phyloP scores from a whole-genome alignment of 345 rosid genomes.

The Citrus trifoliata region DNA sequence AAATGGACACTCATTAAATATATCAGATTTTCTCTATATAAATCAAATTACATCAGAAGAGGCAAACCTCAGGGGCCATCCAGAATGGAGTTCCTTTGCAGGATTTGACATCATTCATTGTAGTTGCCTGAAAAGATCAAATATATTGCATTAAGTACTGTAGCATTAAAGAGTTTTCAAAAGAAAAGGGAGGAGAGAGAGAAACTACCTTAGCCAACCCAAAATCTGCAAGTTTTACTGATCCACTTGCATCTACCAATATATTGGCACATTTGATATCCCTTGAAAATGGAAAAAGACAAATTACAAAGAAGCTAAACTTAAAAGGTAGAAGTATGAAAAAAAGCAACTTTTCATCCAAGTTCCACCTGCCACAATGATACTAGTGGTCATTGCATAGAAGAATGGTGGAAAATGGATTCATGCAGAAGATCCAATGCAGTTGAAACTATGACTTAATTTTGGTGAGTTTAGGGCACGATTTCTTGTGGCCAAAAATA shows the following conservation, averaged over 20 bases:
- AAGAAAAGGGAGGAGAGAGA: not conserved
- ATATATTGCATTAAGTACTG: not conserved
- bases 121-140: conserved; percentile 58
- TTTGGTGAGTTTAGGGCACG: not conserved
- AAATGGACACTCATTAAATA: not conserved
- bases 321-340: not conserved
- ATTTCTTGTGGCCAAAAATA: not conserved
- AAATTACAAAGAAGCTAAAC: not conserved
- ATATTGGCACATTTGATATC: conserved; percentile 93
- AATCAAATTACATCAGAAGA: conserved; percentile 15
- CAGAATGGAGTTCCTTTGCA: conserved; percentile 84
- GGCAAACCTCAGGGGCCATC: conserved; percentile 98
- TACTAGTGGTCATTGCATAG: not conserved
- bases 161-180: conserved; percentile 1
- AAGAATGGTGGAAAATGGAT: not conserved
- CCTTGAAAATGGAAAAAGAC: conserved; percentile 37
- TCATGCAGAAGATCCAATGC: not conserved
- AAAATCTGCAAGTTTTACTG: conserved; percentile 92
- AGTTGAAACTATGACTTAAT: not conserved
- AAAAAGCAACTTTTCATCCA: not conserved
- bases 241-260: conserved; percentile 74
- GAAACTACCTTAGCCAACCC: conserved; percentile 86
- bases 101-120: conserved; percentile 69
- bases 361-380: not conserved
- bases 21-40: not conserved